These are phyloP conservation scores for Ehretia macrophylla DNA, from an alignment of 257 asterid species.

Conservation along the genomic window DNA sequence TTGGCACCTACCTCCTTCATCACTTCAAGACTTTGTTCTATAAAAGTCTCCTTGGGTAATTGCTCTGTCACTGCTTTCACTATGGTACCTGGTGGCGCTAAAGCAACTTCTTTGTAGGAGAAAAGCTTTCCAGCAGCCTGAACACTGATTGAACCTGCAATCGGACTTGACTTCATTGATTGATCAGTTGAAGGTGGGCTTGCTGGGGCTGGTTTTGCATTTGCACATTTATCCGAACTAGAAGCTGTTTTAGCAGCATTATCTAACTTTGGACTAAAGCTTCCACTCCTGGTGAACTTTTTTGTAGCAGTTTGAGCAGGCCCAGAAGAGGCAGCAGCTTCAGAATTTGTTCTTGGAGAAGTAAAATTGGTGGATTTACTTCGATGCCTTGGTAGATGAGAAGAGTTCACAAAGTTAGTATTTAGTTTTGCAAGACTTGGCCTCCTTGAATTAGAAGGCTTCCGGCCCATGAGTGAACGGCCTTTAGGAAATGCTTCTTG, in stretches of 20 bases:
- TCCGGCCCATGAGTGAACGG: slow-evolving; percentile 51
- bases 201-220: slow-evolving; percentile 49
- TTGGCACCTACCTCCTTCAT: slow-evolving; percentile 23
- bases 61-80: slow-evolving; percentile 68
- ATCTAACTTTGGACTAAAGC: slow-evolving; percentile 53
- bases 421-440: slow-evolving; percentile 71
- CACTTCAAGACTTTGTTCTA: slow-evolving; percentile 28
- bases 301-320: slow-evolving; percentile 39
- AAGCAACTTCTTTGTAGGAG: slow-evolving; percentile 86
- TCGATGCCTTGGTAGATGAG: slow-evolving; percentile 46
- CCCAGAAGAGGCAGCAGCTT: slow-evolving; percentile 41
- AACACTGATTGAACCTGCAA: slow-evolving; percentile 52
- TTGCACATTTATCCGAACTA: slow-evolving; percentile 36
- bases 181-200: slow-evolving; percentile 51
- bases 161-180: slow-evolving; percentile 40
- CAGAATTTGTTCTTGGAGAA: slow-evolving; percentile 47
- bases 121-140: slow-evolving; percentile 71
- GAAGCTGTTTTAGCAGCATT: slow-evolving; percentile 28
- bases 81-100: slow-evolving; percentile 80
- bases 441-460: slow-evolving; percentile 57
- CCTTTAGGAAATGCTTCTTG: slow-evolving; percentile 87
- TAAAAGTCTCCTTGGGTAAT: slow-evolving; percentile 29
- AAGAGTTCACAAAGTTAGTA: slow-evolving; percentile 56
- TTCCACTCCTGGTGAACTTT: slow-evolving; percentile 42
- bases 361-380: slow-evolving; percentile 43